Base-by-base conservation (phyloP, 2,329 filamentous ascomycete species). In the Pseudogymnoascus pannorum region DNA sequence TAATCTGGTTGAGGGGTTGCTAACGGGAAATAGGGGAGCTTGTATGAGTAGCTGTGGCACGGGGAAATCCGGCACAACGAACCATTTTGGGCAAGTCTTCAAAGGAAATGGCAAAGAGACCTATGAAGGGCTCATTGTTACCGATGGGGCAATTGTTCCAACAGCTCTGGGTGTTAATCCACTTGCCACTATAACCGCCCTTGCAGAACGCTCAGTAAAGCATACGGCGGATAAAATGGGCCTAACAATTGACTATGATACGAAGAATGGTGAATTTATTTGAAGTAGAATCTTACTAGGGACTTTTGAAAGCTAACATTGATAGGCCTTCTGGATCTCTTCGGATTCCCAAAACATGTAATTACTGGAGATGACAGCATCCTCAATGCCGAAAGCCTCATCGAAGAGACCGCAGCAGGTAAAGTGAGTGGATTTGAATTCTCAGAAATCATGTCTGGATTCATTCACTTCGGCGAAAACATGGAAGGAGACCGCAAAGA, bases 121-220 rank as follows among this genome's bases (percentile, higher is more conserved):
- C 0, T 75, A 89, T 66, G 57, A 75, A 0, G 86, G 85, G 0
- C 75, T 89, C 1, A 76, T 87, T 16, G 81, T 87, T 29, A 82
- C 81, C 0, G 87, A 89, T 68, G 85, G 75, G 7, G 77, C 86
- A 2, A 73, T 84, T 0, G 79, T 89, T 14, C 86, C 87, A 0
- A 79, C 80, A 6, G 80, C 86, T 0, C 75, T 89, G 2, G 75
- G 85, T 12, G 83, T 85, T 2, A 89, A 89, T 67, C 86, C 87
- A 0, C 80, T 87, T 59, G 87, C 86, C 1, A 89, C 86, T 1
- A 89, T 89, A 65, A 81, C 85, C 0, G 86, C 87, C 2, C 77
- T 90, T 18, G 85, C 87, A 0, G 87, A 89, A 72, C 77, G 87
- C 8, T 81, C 82, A 0, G 78, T 88, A 5, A 80, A 83, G 59